Percentiles rank a stretch among this genome's conserved stretches.
These are phyloP conservation scores for Penicillium flavigenum DNA, from an alignment of 495 filamentous ascomycete species.

Conservation along the genomic window DNA sequence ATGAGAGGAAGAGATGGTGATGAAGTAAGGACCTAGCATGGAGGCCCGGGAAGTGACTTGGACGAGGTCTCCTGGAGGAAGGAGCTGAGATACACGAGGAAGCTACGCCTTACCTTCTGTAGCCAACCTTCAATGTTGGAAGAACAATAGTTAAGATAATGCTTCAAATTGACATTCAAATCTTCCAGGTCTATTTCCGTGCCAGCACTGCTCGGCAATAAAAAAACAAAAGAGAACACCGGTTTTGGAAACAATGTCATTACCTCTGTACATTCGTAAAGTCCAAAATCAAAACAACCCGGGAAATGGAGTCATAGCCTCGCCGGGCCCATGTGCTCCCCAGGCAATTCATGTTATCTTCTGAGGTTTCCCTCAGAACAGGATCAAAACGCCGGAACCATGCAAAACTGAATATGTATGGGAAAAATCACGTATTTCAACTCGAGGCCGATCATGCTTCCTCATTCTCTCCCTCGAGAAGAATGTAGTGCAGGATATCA, in stretches of 20 bases:
- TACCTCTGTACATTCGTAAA: conserved; percentile 34
- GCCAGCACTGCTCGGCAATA: conserved; percentile 4
- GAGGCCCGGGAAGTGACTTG: not conserved
- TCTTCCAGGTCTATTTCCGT: conserved; percentile 36
- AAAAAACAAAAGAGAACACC: conserved; percentile 13
- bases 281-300: conserved; percentile 14
- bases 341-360: not conserved
- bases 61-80: not conserved
- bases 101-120: not conserved
- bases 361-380: conserved; percentile 2
- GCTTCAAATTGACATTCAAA: conserved; percentile 11
- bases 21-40: conserved; percentile 6
- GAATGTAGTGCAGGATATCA: conserved; percentile 93
- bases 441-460: conserved; percentile 32
- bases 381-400: conserved; percentile 37
- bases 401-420: conserved; percentile 39
- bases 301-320: not conserved
- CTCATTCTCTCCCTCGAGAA: conserved; percentile 74
- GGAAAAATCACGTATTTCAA: conserved; percentile 1
- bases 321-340: conserved; percentile 3
- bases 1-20: conserved; percentile 6
- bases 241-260: conserved; percentile 27
- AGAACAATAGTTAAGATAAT: not conserved
- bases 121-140: not conserved
- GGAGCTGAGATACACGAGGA: not conserved